Base-by-base conservation (phyloP, 768 basidiomycete genomes). In the Russula griseocarnosa region DNA sequence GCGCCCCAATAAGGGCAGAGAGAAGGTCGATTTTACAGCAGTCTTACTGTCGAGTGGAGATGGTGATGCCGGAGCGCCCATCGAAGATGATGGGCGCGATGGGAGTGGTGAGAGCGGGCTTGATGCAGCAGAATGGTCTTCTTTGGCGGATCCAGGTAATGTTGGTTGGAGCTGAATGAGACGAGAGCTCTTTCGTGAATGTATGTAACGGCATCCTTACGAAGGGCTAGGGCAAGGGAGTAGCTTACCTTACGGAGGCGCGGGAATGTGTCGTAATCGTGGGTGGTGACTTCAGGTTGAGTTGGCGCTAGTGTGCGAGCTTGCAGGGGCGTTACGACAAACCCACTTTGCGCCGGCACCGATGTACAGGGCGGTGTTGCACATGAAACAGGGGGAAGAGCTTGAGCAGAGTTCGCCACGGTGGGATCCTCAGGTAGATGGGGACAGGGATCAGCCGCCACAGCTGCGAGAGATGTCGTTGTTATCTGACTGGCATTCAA, bases 181-280 rank as follows among this genome's bases (percentile, higher is more conserved):
- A 30, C 20, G 46, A 55, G 40, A 32, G 11, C 6, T 20, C 20
- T 53, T 47, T 38, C 62, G 52, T 63, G 60, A 64, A 24, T 28
- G 46, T n/a, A 16, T 24, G 32, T 3, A 26, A 60, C 46, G 58
- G 63, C 58, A 55, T 55, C 3, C 20, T 14, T 52, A 9, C 32
- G 14, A 30, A 40, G 52, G 57, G 28, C 40, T 11, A 56, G 34
- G 28, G 47, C 28, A 6, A 3, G 7, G 6, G 36, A 51, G 40
- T 6, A 6, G 30, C 64, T 61, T 44, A 65, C 64, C 54, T 61
- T 65, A 52, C 59, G 64, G 49, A 61, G 60, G 24, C 64, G 64
- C 55, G 64, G 64, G 54, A 65, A 50, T 5, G 42, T 61, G 55
- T 65, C 64, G 60, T 65, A 61, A 61, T 65, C 64, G 3, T 64